phyloP scores from a whole-genome alignment of 441 rosid species.

The Adansonia gregorii region DNA sequence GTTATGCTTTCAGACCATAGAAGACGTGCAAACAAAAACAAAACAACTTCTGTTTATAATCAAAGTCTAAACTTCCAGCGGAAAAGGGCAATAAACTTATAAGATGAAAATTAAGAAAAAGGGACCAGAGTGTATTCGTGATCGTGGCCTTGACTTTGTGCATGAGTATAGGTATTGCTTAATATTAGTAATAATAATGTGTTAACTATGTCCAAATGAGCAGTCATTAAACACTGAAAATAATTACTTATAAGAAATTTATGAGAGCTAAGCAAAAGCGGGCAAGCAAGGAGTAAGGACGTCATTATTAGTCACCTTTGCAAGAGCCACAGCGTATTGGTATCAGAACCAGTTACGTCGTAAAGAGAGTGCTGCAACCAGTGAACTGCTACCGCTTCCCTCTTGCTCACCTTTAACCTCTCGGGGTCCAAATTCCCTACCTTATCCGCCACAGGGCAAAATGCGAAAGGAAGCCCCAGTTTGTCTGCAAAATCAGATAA shows the following conservation, averaged over 20 bases:
- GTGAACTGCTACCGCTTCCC: constrained; percentile 94
- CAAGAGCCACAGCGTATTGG: constrained; percentile 77
- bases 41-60: not conserved
- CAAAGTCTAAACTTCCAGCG: not conserved
- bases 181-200: not conserved
- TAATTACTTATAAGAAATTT: not conserved
- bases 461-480: constrained; percentile 85
- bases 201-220: not conserved
- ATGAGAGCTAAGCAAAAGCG: not conserved
- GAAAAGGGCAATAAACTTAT: not conserved
- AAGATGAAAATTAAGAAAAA: not conserved
- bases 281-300: not conserved
- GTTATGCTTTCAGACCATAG: not conserved
- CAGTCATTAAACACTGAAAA: not conserved
- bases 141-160: not conserved
- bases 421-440: constrained; percentile 87
- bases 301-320: constrained; percentile 54
- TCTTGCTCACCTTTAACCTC: constrained; percentile 68
- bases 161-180: not conserved
- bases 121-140: not conserved
- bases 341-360: constrained; percentile 92
- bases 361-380: constrained; percentile 98
- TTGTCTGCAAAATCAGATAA: constrained; percentile 85
- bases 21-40: not conserved
- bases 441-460: constrained; percentile 75